Evolutionary conservation across 495 filamentous ascomycete species (phyloP), one percentile per base, ranked within the genome.

Genomic region (Penicillium robsamsonii): DNA sequence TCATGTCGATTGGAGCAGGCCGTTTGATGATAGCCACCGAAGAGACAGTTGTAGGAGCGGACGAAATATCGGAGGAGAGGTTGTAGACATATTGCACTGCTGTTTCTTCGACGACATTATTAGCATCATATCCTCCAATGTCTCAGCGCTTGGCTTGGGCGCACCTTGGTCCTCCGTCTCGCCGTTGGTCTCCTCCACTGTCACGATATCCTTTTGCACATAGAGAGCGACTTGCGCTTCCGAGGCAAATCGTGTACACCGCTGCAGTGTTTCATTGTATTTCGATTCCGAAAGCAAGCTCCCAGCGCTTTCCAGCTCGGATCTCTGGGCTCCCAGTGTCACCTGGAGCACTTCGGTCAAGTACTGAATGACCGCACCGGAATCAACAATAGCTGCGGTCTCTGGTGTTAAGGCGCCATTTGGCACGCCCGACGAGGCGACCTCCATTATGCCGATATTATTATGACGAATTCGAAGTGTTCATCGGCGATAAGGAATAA

Each of bases 11-110:
- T 27, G 92, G 87, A 60, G 85, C 82, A 45, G 93, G 85, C 25
- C 88, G 86, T 75, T 99, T 99, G 53, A 96, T 82, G 55, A 99
- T 81, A 44, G 90, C 91, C 35, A 97, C 84, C 55, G 87, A 94
- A 30, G 90, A 85, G 40, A 89, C 85, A 15, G 90, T 96, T 1
- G 84, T 86, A 5, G 91, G 74, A 29, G 88, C 86, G 53, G 86
- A 87, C 24, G 87, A 86, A 53, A 97, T 82, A 59, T 97, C 92
- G 50, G 85, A 82, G 30, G 90, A 85, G 46, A 97, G 81, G 15
- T 77, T 87, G 68, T 96, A 97, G 7, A 81, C 77, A 75, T 89
- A 93, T 20, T 76, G 70, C 22, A 66, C 58, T 12, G 67, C 57
- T 27, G 66, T 53, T 65, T 61, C 63, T 75, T 40, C 9, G n/a